Percentiles rank a stretch among this genome's conserved stretches.
These are phyloP conservation scores for Phytopythium chamaehyphon DNA, from an alignment of 352 stramenopile genomes.

Conservation along the genomic window DNA sequence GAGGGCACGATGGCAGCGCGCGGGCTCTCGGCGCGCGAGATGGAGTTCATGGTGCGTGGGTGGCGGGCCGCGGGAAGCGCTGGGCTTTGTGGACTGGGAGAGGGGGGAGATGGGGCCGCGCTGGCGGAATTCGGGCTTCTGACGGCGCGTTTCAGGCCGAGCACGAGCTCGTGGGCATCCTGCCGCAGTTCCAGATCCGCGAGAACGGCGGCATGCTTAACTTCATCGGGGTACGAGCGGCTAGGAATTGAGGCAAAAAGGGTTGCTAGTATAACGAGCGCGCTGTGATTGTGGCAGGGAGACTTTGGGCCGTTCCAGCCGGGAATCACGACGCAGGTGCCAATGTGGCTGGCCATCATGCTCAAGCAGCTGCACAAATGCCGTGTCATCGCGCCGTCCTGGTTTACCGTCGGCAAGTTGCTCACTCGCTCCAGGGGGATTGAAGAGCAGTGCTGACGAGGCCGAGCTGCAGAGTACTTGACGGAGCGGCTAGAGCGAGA, in stretches of 20 bases:
- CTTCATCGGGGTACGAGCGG: conserved; percentile 57
- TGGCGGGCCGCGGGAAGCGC: background rate
- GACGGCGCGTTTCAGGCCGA: conserved; percentile 44
- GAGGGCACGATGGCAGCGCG: conserved; percentile 28
- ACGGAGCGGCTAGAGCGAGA: conserved; percentile 57
- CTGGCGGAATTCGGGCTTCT: no score
- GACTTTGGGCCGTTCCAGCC: conserved; percentile 88
- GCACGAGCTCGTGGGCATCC: conserved; percentile 82
- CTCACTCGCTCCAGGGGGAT: no score
- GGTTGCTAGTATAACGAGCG: background rate
- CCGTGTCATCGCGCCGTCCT: conserved; percentile 72
- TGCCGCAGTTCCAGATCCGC: conserved; percentile 81
- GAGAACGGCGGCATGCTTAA: conserved; percentile 78
- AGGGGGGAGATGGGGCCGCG: no score
- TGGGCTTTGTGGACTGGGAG: no score
- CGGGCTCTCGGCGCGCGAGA: conserved; percentile 56
- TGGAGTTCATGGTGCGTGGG: conserved; percentile 68
- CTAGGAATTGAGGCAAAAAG: no score
- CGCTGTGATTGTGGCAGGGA: conserved; percentile 26
- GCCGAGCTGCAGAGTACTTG: conserved; percentile 63
- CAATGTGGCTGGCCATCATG: conserved; percentile 88
- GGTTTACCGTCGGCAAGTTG: conserved; percentile 75
- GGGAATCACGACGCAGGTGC: conserved; percentile 77
- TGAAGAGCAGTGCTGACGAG: no score
- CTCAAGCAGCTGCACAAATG: conserved; percentile 89